phyloP scores from a whole-genome alignment of 1,284 basidiomycete genomes.

The Rhodotorula sp. region DNA sequence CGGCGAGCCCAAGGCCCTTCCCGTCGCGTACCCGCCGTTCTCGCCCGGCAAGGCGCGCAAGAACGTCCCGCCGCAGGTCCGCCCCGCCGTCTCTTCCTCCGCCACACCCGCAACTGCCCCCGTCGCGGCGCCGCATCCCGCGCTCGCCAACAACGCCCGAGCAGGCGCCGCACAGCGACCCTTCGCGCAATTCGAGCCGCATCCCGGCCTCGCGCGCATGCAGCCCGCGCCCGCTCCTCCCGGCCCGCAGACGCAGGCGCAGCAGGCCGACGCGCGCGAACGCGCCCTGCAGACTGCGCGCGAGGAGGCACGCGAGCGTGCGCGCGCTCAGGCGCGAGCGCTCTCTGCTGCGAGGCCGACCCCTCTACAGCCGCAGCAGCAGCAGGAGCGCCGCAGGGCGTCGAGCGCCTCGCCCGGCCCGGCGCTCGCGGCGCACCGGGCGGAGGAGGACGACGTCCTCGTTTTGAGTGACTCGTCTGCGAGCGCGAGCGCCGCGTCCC shows the following conservation, averaged over 20 bases:
- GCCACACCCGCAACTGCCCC: background rate
- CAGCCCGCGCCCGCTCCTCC: background rate
- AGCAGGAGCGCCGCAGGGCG: background rate
- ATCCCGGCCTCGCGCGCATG: background rate
- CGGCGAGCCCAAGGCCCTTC: background rate
- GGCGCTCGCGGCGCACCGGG: background rate
- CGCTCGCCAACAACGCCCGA: background rate
- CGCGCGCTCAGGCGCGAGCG: no score
- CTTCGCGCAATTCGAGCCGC: conserved; percentile 3
- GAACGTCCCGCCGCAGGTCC: background rate
- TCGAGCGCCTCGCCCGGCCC: background rate
- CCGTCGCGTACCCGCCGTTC: conserved; percentile 1
- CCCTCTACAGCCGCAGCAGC: background rate
- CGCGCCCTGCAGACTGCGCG: background rate
- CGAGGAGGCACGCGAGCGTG: no score
- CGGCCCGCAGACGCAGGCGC: background rate
- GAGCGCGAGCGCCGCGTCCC: background rate
- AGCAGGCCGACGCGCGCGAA: background rate
- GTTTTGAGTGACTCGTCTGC: background rate
- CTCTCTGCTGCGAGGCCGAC: background rate
- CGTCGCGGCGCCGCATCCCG: background rate
- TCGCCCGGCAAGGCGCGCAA: background rate
- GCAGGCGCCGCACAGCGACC: background rate
- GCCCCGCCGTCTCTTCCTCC: no score
- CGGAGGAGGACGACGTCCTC: conserved; percentile 6